Evolutionary conservation across 1,284 basidiomycete genomes (phyloP).

Genomic region (Trametes pubescens): DNA sequence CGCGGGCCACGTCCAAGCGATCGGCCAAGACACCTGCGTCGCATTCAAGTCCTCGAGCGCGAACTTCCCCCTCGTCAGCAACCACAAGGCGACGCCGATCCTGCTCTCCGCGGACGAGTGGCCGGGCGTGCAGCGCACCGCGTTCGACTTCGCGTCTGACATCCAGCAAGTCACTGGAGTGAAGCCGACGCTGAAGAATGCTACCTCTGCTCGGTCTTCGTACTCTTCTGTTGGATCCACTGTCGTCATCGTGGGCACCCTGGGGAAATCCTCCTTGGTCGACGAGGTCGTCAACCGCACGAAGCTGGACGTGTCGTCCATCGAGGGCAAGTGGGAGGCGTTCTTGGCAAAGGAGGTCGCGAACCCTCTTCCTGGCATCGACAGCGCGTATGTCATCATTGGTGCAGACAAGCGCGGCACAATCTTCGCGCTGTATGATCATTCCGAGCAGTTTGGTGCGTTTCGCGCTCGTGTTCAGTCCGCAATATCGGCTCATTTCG

Average conservation of each 20-base stretch:
- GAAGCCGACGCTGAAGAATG: constrained; percentile 57
- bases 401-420: constrained; percentile 74
- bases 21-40: constrained; percentile 46
- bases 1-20: constrained; percentile 35
- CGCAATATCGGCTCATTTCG: neutral
- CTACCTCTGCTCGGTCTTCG: constrained; percentile 41
- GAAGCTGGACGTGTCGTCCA: constrained; percentile 60
- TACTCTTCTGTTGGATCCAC: constrained; percentile 37
- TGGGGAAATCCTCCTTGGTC: constrained; percentile 68
- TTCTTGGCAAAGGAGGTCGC: constrained; percentile 61
- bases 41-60: constrained; percentile 42
- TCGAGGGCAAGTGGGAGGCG: constrained; percentile 72
- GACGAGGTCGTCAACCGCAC: constrained; percentile 59
- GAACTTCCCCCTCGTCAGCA: constrained; percentile 53
- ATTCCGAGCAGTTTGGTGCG: constrained; percentile 75
- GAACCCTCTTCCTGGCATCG: constrained; percentile 64
- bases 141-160: constrained; percentile 66
- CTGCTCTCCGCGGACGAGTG: constrained; percentile 65
- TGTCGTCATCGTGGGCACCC: constrained; percentile 70
- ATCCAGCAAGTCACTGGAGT: constrained; percentile 66
- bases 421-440: constrained; percentile 74
- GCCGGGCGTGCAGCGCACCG: constrained; percentile 71
- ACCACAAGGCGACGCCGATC: constrained; percentile 56
- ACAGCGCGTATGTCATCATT: constrained; percentile 69
- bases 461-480: constrained; percentile 7